Evolutionary conservation across 345 rosid genomes (phyloP), one percentile per base, ranked within the genome.

Genomic region (Camelina hispida): DNA sequence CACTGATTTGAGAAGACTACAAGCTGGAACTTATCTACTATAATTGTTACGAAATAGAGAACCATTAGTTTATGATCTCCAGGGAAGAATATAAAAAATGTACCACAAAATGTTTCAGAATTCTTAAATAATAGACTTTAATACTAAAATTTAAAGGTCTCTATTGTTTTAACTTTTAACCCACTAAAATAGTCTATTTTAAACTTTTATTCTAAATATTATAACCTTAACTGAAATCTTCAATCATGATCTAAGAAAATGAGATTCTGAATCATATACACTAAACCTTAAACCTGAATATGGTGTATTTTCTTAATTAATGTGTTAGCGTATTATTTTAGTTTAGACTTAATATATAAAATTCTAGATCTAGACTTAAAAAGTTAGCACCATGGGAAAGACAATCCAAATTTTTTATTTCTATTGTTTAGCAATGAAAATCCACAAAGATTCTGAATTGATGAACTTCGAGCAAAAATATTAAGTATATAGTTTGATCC

Each of bases 391-490:
- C 68, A 61, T 72, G 68, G 30, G 30, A 50, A 61, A 12, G 67
- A 48, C 58, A 70, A 43, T 16, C 63, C 28, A 55, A 5, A 68
- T 23, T n/a, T 7, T 6, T 54, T 3, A 3, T 15, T 9, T 38
- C 6, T 23, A 23, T 10, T 1, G 10, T 10, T 25, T 25, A 12
- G 40, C 28, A 28, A 40, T 35, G 20, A 44, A 30, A 58, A 71
- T 60, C 75, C 51, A 72, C 68, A 72, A 61, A 61, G 61, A 72
- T 61, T 71, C 68, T 61, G 61, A 50, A 12, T 51, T 13, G 15
- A 72, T 61, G 44, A 72, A 58, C 16, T 43, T 42, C 22, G 64
- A 9, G 18, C 20, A 43, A 43, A 56, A 40, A 42, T 69, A 55
- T 42, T 28, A 69, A 50, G 47, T 50, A 67, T 3, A 37, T 37